Percentiles rank a stretch among this genome's conserved stretches.
These are phyloP conservation scores for Solanum stenotomum DNA, from an alignment of 257 asterid species.

Conservation along the genomic window DNA sequence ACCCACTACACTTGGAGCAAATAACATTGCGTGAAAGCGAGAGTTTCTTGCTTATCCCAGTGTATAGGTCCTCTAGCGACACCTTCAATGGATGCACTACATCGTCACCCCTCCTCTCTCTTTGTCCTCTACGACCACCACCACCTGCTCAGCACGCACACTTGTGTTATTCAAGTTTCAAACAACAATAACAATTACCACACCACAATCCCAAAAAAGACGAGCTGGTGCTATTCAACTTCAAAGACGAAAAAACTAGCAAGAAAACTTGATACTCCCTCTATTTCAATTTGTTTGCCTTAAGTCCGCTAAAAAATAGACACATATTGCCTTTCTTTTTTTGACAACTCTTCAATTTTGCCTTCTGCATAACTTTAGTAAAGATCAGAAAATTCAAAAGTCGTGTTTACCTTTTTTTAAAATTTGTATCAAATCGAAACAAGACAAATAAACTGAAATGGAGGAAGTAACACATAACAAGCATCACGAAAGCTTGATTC, in stretches of 20 bases:
- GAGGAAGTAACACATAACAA: not conserved
- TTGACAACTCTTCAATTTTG: not conserved
- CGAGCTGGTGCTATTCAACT: not conserved
- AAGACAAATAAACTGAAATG: not conserved
- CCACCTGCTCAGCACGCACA: constrained; percentile 29
- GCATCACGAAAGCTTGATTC: not conserved
- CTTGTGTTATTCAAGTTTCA: not conserved
- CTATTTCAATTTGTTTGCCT: not conserved
- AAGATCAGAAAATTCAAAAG: not conserved
- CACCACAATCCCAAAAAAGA: not conserved
- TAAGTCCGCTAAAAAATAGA: not conserved
- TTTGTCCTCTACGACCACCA: constrained; percentile 56
- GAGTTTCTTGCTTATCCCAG: constrained; percentile 53
- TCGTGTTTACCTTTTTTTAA: not conserved
- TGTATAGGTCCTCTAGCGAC: constrained; percentile 51
- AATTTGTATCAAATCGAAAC: not conserved
- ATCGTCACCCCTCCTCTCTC: constrained; percentile 66
- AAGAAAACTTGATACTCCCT: not conserved
- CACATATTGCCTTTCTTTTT: not conserved
- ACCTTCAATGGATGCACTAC: constrained; percentile 63
- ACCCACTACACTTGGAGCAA: constrained; percentile 68
- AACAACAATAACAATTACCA: not conserved
- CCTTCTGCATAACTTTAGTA: not conserved
- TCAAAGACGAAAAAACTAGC: not conserved
- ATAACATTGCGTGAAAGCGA: constrained; percentile 53